Evolutionary conservation across 176 grass and related monocot species (phyloP).

Genomic region (Poa annua): DNA sequence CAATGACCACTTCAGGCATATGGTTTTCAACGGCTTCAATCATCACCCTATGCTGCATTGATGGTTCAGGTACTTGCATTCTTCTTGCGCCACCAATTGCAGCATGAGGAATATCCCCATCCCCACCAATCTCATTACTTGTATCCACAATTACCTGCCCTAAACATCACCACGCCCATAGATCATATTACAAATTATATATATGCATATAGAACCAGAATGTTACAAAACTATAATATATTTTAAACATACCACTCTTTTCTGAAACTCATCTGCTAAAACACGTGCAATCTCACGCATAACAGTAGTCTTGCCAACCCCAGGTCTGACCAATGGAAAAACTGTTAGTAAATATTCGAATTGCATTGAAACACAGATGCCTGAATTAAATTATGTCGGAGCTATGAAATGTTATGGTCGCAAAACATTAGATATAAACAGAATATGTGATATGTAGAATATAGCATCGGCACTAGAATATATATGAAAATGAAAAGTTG

Average conservation of each 20-base stretch:
- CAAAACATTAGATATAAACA: slow-evolving; percentile 12
- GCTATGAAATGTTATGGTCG: background rate
- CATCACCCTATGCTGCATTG: slow-evolving; percentile 94
- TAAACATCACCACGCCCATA: slow-evolving; percentile 61
- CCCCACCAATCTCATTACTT: slow-evolving; percentile 98
- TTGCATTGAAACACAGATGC: slow-evolving; percentile 18
- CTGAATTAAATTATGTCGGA: background rate
- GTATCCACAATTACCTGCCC: slow-evolving; percentile 98
- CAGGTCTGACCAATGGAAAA: slow-evolving; percentile 61
- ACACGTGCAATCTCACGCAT: slow-evolving; percentile 98
- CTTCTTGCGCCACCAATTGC: slow-evolving; percentile 94
- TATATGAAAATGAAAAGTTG: slow-evolving; percentile 7
- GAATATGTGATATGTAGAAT: background rate
- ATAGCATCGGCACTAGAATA: background rate
- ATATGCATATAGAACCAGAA: slow-evolving; percentile 3
- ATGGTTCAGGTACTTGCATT: slow-evolving; percentile 98
- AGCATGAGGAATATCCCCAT: slow-evolving; percentile 91
- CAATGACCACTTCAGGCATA: slow-evolving; percentile 98
- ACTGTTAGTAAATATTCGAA: slow-evolving; percentile 11
- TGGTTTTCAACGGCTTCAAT: slow-evolving; percentile 99
- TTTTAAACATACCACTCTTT: slow-evolving; percentile 80
- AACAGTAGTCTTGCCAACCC: slow-evolving; percentile 97
- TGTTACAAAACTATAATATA: slow-evolving; percentile 18
- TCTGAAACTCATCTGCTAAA: slow-evolving; percentile 90
- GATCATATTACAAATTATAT: slow-evolving; percentile 43